A percentile compares a stretch with the other conserved stretches of the same genome.
Conservation (phyloP, 2,329 filamentous ascomycete genomes). For the Aureobasidium vineae region DNA sequence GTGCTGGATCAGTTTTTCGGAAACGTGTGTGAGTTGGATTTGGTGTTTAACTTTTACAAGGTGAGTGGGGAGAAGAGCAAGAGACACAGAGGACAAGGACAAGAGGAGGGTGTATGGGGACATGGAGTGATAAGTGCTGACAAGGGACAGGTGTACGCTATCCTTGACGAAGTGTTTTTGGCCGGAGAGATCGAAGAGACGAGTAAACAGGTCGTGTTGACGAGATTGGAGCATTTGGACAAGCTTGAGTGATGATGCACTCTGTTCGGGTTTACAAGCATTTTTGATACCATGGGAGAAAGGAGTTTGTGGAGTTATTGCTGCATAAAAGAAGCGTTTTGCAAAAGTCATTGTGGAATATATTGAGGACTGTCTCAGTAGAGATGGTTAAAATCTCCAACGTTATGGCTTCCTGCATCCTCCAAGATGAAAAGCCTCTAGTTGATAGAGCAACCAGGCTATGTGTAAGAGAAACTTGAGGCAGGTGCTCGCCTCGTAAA, state of each 20-base stretch:
- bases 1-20: conserved; percentile 98
- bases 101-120: too few relatives aligned
- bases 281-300: conserved; percentile 23
- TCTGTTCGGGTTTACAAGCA: background rate
- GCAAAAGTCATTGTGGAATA: conserved; percentile 5
- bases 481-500: background rate
- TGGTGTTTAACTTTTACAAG: conserved; percentile 73
- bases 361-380: background rate
- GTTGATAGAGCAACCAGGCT: background rate
- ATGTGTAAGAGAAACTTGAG: background rate
- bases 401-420: background rate
- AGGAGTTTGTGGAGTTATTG: conserved; percentile 14
- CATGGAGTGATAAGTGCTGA: background rate
- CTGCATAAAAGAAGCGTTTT: background rate
- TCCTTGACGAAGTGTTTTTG: conserved; percentile 96
- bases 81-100: background rate
- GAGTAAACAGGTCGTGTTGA: conserved; percentile 95
- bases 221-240: conserved; percentile 89
- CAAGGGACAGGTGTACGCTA: conserved; percentile 80
- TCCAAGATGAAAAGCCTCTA: background rate
- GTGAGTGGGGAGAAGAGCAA: conserved; percentile 41
- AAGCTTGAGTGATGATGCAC: conserved; percentile 70
- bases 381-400: background rate
- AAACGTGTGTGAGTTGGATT: conserved; percentile 96
- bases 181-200: conserved; percentile 99